These are phyloP conservation scores for Kurtzmaniella quercitrusa DNA, from an alignment of 1,139 yeast species.

Conservation along the genomic window DNA sequence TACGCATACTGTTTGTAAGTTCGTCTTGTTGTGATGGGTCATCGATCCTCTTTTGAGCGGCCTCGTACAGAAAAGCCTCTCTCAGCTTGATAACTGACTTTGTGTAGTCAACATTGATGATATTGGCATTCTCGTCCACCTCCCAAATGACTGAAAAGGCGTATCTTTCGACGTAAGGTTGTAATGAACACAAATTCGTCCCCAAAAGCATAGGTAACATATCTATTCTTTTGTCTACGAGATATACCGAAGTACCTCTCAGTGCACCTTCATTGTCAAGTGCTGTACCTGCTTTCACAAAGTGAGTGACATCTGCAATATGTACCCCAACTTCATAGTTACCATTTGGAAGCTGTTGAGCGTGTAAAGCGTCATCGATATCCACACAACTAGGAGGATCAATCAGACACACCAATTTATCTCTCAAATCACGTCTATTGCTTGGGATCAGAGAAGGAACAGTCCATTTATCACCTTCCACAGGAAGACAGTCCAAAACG, in stretches of 20 bases:
- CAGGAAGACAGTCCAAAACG: conserved; percentile 87
- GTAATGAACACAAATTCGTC: conserved; percentile 91
- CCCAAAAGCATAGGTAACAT: conserved; percentile 96
- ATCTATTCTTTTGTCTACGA: conserved; percentile 98
- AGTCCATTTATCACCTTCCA: conserved; percentile 89
- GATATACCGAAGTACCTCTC: conserved; percentile 94
- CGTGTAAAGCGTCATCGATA: conserved; percentile 98
- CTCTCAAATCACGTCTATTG: conserved; percentile 79
- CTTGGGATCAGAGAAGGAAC: conserved; percentile 63
- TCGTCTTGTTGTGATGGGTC: conserved; percentile 76
- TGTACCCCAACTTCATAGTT: conserved; percentile 97
- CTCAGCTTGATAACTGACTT: conserved; percentile 89
- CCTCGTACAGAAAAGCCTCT: conserved; percentile 93
- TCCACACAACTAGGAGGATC: conserved; percentile 99
- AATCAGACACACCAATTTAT: conserved; percentile 86
- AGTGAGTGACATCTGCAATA: conserved; percentile 97
- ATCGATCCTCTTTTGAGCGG: conserved; percentile 89
- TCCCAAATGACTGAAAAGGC: conserved; percentile 98
- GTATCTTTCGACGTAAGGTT: conserved; percentile 92
- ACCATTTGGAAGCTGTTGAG: conserved; percentile 79
- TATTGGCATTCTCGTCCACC: conserved; percentile 79
- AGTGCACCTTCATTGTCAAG: conserved; percentile 95
- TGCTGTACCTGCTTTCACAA: conserved; percentile 89
- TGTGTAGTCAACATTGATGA: conserved; percentile 74
- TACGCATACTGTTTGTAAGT: conserved; percentile 84